Conservation (phyloP, 1,139 yeast species). For the Nakaseomyces nivariensis region DNA sequence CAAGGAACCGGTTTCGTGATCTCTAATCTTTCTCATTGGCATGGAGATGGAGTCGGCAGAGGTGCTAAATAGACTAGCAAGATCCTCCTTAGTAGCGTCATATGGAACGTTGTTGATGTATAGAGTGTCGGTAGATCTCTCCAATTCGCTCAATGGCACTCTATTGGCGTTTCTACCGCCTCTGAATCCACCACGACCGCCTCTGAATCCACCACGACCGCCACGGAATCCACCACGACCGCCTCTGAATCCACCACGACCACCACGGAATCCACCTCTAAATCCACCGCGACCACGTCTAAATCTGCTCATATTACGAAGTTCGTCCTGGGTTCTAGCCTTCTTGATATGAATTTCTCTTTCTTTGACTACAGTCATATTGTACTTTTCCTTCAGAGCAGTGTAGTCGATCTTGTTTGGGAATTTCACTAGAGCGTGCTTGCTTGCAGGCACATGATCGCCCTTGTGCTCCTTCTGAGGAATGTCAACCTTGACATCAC, state of each 20-base stretch:
- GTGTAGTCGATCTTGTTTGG: constrained; percentile 25
- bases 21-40: constrained; percentile 29
- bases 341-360: constrained; percentile 27
- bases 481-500: constrained; percentile 24
- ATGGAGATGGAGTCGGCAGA: constrained; percentile 22
- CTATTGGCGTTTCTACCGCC: constrained; percentile 19
- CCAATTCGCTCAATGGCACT: constrained; percentile 27
- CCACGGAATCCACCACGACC: constrained; percentile 13
- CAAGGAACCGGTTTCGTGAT: constrained; percentile 20
- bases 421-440: constrained; percentile 28
- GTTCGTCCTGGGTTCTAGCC: constrained; percentile 25
- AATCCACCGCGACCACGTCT: constrained; percentile 10
- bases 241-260: constrained; percentile 10
- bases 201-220: constrained; percentile 13
- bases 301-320: constrained; percentile 8
- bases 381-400: constrained; percentile 24
- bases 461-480: constrained; percentile 20
- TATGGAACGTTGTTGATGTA: constrained; percentile 29
- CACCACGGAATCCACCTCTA: constrained; percentile 11
- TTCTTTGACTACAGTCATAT: constrained; percentile 23
- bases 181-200: constrained; percentile 15
- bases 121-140: constrained; percentile 28
- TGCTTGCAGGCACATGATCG: constrained; percentile 22
- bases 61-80: constrained; percentile 27
- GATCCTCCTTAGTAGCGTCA: constrained; percentile 25